A percentile compares a stretch with the other conserved stretches of the same genome.
These are phyloP conservation scores for Magnolia changhungtana DNA, from an alignment of 164 flowering plant species.

Conservation along the genomic window DNA sequence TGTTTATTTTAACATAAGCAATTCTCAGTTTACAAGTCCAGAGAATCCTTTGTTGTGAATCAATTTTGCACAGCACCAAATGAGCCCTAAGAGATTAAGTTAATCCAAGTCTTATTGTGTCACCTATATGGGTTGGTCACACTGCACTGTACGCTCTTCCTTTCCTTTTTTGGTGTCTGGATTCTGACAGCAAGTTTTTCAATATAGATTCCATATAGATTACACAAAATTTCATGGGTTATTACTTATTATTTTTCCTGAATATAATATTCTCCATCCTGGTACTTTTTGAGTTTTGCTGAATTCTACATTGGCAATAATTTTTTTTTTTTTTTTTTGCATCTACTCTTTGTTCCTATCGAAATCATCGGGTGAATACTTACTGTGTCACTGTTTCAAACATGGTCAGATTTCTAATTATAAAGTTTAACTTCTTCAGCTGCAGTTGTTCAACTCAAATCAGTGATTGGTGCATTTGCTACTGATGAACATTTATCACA, in stretches of 20 bases:
- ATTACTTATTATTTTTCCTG: too few relatives aligned
- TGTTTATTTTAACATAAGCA: too few relatives aligned
- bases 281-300: too few relatives aligned
- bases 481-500: slow-evolving; percentile 54
- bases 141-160: background rate
- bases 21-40: too few relatives aligned
- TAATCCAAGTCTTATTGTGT: background rate
- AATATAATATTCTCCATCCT: too few relatives aligned
- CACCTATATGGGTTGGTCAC: background rate
- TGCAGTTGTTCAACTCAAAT: slow-evolving; percentile 82
- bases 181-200: background rate
- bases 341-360: background rate
- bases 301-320: too few relatives aligned
- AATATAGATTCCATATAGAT: too few relatives aligned
- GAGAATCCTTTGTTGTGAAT: too few relatives aligned
- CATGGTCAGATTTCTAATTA: background rate
- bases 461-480: slow-evolving; percentile 54
- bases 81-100: background rate
- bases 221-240: too few relatives aligned
- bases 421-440: slow-evolving; percentile 45
- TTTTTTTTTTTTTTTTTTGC: too few relatives aligned
- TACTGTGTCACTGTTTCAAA: background rate
- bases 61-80: background rate
- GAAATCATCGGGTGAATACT: background rate
- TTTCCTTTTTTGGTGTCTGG: background rate